Evolutionary conservation across 768 basidiomycete species (phyloP).

Genomic region (Obba rivulosa): DNA sequence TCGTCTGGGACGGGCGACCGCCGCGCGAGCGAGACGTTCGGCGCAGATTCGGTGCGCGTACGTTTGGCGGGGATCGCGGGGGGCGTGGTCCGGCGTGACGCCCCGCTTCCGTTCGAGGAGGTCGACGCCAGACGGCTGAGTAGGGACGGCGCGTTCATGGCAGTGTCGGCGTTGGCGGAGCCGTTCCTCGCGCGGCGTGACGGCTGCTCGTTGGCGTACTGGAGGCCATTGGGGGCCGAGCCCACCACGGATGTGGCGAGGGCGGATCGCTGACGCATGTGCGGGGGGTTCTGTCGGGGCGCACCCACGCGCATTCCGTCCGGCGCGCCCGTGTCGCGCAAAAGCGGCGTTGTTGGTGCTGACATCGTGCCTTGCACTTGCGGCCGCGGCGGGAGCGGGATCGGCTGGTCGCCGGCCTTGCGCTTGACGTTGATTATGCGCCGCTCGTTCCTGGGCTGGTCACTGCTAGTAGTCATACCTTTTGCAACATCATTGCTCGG

Average conservation of each 20-base stretch:
- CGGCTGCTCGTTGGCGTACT: not conserved
- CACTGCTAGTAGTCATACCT: constrained; percentile 16
- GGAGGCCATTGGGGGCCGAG: not conserved
- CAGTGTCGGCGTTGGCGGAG: not conserved
- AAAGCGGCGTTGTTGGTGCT: not conserved
- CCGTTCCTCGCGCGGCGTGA: constrained; percentile 3
- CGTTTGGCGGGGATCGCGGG: constrained; percentile 15
- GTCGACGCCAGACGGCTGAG: constrained; percentile 18
- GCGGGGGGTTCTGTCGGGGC: constrained; percentile 2
- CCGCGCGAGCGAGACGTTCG: not conserved
- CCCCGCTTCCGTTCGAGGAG: constrained; percentile 3
- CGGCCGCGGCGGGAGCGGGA: constrained; percentile 1
- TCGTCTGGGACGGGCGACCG: constrained; percentile 23
- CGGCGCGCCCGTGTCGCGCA: too few relatives aligned
- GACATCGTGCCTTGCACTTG: constrained; percentile 1
- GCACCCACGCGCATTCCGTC: not conserved
- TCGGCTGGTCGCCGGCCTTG: constrained; percentile 10
- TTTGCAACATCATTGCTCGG: constrained; percentile 12
- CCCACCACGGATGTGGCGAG: not conserved
- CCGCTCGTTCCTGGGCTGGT: constrained; percentile 8
- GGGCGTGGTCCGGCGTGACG: constrained; percentile 7
- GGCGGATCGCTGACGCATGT: not conserved
- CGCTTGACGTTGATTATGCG: constrained; percentile 21
- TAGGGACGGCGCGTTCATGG: constrained; percentile 13
- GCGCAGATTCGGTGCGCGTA: constrained; percentile 9